A percentile compares a stretch with the other conserved stretches of the same genome.
Evolutionary conservation across 148 eudicot species (phyloP).

Genomic region (Drosera capensis): DNA sequence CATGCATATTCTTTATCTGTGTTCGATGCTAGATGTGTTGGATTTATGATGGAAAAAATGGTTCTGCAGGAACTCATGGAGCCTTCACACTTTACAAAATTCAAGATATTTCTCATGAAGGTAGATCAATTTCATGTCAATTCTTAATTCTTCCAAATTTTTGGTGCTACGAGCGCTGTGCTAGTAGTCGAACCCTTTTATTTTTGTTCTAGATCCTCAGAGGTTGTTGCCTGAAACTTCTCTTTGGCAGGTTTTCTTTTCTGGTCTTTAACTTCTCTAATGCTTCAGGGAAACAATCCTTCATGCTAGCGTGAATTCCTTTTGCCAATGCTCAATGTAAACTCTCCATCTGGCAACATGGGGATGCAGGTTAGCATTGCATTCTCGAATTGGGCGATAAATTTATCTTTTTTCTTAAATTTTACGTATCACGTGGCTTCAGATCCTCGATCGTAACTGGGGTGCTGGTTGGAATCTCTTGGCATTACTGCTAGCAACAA

Average conservation of each 20-base stretch:
- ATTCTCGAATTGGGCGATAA: too few relatives aligned
- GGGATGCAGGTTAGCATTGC: constrained; percentile 67
- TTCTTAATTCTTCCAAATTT: constrained; percentile 9
- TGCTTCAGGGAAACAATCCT: constrained; percentile 66
- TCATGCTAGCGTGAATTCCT: constrained; percentile 92
- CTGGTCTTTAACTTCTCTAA: constrained; percentile 1
- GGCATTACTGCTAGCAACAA: constrained; percentile 67
- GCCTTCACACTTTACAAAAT: constrained; percentile 49
- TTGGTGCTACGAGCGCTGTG: not conserved
- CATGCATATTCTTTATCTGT: constrained; percentile 48
- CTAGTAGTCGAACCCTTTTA: too few relatives aligned
- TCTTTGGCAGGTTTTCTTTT: not conserved
- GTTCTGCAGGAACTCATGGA: constrained; percentile 93
- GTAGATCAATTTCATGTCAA: constrained; percentile 13
- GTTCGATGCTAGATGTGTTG: constrained; percentile 54
- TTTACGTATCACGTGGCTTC: constrained; percentile 10
- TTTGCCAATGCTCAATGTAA: constrained; percentile 39
- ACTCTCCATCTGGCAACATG: constrained; percentile 56
- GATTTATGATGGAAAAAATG: constrained; percentile 97
- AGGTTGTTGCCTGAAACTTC: too few relatives aligned
- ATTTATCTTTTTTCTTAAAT: too few relatives aligned
- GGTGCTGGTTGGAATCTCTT: constrained; percentile 97
- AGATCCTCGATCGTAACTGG: constrained; percentile 98
- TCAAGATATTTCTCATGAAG: constrained; percentile 83
- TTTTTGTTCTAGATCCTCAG: too few relatives aligned